A percentile compares a stretch with the other conserved stretches of the same genome.
phyloP scores from a whole-genome alignment of 768 basidiomycete species.

The Lactarius hengduanensis region DNA sequence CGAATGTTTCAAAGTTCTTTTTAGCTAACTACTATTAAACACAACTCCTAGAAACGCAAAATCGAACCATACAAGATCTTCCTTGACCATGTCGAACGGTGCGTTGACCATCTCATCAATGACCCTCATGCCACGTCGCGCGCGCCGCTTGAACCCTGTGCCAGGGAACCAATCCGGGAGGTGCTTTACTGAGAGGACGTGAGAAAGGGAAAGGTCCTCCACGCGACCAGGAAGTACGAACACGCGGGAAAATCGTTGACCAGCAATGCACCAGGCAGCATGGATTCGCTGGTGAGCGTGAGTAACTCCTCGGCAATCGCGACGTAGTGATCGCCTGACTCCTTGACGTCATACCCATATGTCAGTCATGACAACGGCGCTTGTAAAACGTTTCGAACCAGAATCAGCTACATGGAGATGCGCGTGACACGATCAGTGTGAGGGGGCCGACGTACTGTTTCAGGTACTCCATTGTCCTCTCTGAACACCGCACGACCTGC shows the following conservation, averaged over 20 bases:
- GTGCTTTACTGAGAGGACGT: background rate
- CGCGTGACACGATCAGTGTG: background rate
- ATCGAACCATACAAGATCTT: conserved; percentile 14
- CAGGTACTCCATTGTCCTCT: conserved; percentile 11
- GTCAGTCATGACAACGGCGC: conserved; percentile 16
- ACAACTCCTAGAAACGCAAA: background rate
- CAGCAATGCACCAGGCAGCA: conserved; percentile 8
- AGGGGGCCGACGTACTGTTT: conserved; percentile 4
- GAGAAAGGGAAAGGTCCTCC: background rate
- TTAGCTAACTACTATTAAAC: background rate
- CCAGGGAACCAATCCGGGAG: conserved; percentile 20
- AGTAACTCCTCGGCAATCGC: conserved; percentile 15
- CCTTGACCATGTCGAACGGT: conserved; percentile 16
- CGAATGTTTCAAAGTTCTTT: conserved; percentile 20
- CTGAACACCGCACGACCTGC: conserved; percentile 13
- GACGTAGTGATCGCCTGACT: conserved; percentile 14
- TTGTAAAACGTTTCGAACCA: background rate
- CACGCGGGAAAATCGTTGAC: conserved; percentile 13
- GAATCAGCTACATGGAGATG: background rate
- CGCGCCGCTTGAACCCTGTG: conserved; percentile 17
- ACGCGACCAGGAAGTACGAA: background rate
- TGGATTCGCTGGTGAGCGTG: conserved; percentile 15
- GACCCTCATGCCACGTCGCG: conserved; percentile 12
- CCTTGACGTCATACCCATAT: conserved; percentile 21
- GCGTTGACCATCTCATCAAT: conserved; percentile 17